Conservation (phyloP, 768 basidiomycete species). For the Boletus rufocinnamomeus region DNA sequence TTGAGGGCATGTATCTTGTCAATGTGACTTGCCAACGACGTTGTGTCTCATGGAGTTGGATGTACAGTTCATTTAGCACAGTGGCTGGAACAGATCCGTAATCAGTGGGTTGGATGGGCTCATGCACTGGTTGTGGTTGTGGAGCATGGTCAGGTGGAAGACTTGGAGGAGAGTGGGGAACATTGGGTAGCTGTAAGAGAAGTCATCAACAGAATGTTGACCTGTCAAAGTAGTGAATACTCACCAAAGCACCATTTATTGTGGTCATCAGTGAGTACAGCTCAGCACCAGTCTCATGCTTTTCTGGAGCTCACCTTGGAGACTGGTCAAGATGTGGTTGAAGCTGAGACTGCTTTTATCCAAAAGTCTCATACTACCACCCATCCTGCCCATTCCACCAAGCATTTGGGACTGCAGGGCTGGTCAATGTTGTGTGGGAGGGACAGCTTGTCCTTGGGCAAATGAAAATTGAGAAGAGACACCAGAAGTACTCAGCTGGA, state of each 20-base stretch:
- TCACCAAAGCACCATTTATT: slow-evolving; percentile 78
- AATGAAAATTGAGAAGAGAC: too few relatives aligned
- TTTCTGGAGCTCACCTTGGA: too few relatives aligned
- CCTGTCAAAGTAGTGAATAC: slow-evolving; percentile 29
- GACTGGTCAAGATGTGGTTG: slow-evolving; percentile 87
- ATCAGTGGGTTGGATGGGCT: slow-evolving; percentile 33
- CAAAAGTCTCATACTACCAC: slow-evolving; percentile 65
- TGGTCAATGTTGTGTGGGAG: slow-evolving; percentile 57
- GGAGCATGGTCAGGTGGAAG: slow-evolving; percentile 68
- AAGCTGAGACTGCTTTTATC: slow-evolving; percentile 88
- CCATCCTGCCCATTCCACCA: slow-evolving; percentile 75
- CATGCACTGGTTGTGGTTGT: slow-evolving; percentile 20
- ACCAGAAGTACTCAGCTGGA: slow-evolving; percentile 39
- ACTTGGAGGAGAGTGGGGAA: slow-evolving; percentile 62
- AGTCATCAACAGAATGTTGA: slow-evolving; percentile 4
- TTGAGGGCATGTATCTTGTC: too few relatives aligned
- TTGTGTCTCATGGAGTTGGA: slow-evolving; percentile 85
- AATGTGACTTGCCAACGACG: slow-evolving; percentile 71
- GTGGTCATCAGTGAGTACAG: slow-evolving; percentile 72
- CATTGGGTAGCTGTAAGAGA: too few relatives aligned
- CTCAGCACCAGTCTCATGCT: slow-evolving; percentile 92
- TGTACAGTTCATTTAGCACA: slow-evolving; percentile 66
- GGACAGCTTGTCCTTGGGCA: too few relatives aligned
- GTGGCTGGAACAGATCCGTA: too few relatives aligned
- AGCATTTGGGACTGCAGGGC: slow-evolving; percentile 61